Base-by-base conservation (phyloP, 2,329 filamentous ascomycete species). In the Fusarium fracticaudum region DNA sequence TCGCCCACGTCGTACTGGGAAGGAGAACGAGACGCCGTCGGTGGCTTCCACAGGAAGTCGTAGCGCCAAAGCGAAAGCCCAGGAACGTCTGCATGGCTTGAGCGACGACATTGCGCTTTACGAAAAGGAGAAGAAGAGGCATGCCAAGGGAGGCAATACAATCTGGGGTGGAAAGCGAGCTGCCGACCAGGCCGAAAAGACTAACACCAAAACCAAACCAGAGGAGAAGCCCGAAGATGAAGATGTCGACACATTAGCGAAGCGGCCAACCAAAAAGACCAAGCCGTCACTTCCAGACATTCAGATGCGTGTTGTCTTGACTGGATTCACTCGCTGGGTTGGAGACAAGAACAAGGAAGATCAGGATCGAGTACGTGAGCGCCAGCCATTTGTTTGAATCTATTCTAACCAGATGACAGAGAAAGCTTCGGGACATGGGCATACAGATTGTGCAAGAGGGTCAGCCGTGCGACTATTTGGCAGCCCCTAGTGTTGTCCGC, bases 51-150 rank as follows among this genome's bases (percentile, higher is more conserved):
- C 91, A 4, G 91, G 92, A 33, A 94, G 93, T 74, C 92, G 96
- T 63, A 96, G 94, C 77, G 96, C 96, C 20, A 99, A 98, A 81
- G 91, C 93, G 45, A 92, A 93, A 79, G 96, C 96, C 18, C 85
- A 92, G n/a, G 90, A 91, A 40, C 91, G 90, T 73, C 84, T 98
- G 13, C 94, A 96, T 61, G 89, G 90, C 41, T 86, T 96, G 65
- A 95, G 94, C 2, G 89, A 92, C 1, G 96, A 99, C 79, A 95
- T 98, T 78, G 92, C 92, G 5, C 85, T 97, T 38, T 99, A 96
- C 79, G 93, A 98, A 79, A 98, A 96, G 80, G 96, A 99, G 84
- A 94, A 90, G 85, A 98, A 97, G 84, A 91, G 96, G 26, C 82
- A 84, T 12, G 79, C 80, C 70, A 90, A 87, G 72, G 83, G 85